These are phyloP conservation scores for Puccinia novopanici DNA, from an alignment of 1,284 basidiomycete genomes.

Conservation along the genomic window DNA sequence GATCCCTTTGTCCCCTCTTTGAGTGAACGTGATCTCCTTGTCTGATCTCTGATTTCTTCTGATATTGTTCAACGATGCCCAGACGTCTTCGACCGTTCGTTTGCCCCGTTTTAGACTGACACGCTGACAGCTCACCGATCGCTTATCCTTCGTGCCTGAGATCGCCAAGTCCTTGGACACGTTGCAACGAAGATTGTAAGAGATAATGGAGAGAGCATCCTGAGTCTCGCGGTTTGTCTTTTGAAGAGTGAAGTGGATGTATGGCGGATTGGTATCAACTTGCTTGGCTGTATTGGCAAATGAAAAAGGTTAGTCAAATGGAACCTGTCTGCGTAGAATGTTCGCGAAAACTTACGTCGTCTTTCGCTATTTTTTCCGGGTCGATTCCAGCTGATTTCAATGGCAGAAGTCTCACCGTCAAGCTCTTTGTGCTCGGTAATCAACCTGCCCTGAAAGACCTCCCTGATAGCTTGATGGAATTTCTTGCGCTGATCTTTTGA, in stretches of 20 bases:
- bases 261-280: conserved; percentile 63
- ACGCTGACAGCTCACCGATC: conserved; percentile 90
- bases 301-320: conserved; percentile 19
- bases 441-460: conserved; percentile 77
- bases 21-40: conserved; percentile 60
- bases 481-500: conserved; percentile 78
- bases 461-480: conserved; percentile 78
- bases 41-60: conserved; percentile 25
- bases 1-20: conserved; percentile 84
- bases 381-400: conserved; percentile 40
- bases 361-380: conserved; percentile 35
- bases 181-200: conserved; percentile 23
- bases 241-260: conserved; percentile 93
- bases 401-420: conserved; percentile 7
- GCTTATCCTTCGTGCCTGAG: conserved; percentile 97
- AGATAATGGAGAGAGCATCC: conserved; percentile 78
- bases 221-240: conserved; percentile 98
- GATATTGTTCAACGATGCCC: conserved; percentile 36
- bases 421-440: conserved; percentile 71
- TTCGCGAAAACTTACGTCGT: conserved; percentile 21
- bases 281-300: conserved; percentile 43
- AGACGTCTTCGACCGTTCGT: conserved; percentile 76
- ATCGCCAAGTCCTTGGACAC: conserved; percentile 73
- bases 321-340: too few relatives aligned
- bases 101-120: conserved; percentile 76